A percentile compares a stretch with the other conserved stretches of the same genome.
phyloP scores from a whole-genome alignment of 306 rosid genomes.

The Datisca glomerata region DNA sequence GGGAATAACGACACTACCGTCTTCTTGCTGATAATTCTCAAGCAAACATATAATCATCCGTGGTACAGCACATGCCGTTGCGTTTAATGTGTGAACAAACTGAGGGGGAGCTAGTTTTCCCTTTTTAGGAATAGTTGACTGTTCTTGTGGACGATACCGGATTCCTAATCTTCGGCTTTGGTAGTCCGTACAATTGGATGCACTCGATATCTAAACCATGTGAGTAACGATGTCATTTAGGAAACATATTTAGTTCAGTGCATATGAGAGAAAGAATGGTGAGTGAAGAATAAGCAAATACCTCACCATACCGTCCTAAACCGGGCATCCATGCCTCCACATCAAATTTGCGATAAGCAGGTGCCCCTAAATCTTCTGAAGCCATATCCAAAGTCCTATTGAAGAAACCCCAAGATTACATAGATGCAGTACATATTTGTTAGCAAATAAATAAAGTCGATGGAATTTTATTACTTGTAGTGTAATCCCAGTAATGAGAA shows the following conservation, averaged over 20 bases:
- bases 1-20: conserved; percentile 64
- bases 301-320: conserved; percentile 87
- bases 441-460: not conserved
- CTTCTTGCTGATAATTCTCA: conserved; percentile 84
- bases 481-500: conserved; percentile 76
- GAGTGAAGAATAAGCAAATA: conserved; percentile 16
- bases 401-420: conserved; percentile 13
- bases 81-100: conserved; percentile 85
- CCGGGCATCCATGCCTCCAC: conserved; percentile 99
- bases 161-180: conserved; percentile 83
- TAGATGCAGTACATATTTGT: no score
- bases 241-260: no score
- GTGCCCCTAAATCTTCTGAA: conserved; percentile 86
- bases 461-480: conserved; percentile 44
- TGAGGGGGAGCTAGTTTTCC: conserved; percentile 55
- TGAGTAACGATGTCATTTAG: no score
- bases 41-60: conserved; percentile 80
- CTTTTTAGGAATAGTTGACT: conserved; percentile 34
- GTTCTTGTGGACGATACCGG: conserved; percentile 67
- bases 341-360: conserved; percentile 85
- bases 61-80: conserved; percentile 92
- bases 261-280: conserved; percentile 6
- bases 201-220: conserved; percentile 74
- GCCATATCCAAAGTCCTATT: conserved; percentile 94
- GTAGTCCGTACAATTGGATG: conserved; percentile 80